Evolutionary conservation across 2,329 filamentous ascomycete genomes (phyloP).

Genomic region (Colletotrichum sp.): DNA sequence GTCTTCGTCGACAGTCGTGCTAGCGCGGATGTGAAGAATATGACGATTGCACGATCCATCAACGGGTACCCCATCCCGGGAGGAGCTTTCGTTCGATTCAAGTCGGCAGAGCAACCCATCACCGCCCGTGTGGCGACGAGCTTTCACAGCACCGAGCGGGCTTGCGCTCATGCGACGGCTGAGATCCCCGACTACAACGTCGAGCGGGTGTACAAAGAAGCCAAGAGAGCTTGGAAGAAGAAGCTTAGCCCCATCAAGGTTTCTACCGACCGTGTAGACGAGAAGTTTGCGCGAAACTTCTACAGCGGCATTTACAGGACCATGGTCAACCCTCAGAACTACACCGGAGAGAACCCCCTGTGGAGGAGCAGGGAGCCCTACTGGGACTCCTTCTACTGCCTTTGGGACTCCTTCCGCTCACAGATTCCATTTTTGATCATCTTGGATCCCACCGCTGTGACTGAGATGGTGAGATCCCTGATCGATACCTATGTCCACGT

Average conservation of each 20-base stretch:
- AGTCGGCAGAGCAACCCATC: conserved; percentile 53
- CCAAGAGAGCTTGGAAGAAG: conserved; percentile 62
- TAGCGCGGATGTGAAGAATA: conserved; percentile 48
- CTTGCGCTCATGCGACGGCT: conserved; percentile 70
- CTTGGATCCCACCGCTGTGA: conserved; percentile 67
- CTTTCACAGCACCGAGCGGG: conserved; percentile 69
- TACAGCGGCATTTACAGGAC: conserved; percentile 77
- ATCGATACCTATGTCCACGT: conserved; percentile 74
- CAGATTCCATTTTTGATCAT: conserved; percentile 74
- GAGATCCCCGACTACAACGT: conserved; percentile 77
- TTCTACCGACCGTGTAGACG: conserved; percentile 55
- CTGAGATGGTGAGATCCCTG: conserved; percentile 71
- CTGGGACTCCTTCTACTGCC: conserved; percentile 79
- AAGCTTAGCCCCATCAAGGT: conserved; percentile 67
- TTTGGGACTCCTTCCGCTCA: conserved; percentile 75
- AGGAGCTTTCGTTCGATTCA: conserved; percentile 69
- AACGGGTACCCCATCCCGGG: conserved; percentile 62
- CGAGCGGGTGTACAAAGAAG: conserved; percentile 52
- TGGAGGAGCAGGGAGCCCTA: conserved; percentile 73
- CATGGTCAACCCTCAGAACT: conserved; percentile 76
- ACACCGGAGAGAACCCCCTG: conserved; percentile 74
- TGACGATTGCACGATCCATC: conserved; percentile 54
- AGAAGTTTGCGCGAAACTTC: conserved; percentile 64
- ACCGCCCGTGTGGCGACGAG: conserved; percentile 71
- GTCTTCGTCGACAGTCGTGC: conserved; percentile 65